phyloP scores from a whole-genome alignment of 2,329 filamentous ascomycete species.

The Westerdykella aurantiaca region DNA sequence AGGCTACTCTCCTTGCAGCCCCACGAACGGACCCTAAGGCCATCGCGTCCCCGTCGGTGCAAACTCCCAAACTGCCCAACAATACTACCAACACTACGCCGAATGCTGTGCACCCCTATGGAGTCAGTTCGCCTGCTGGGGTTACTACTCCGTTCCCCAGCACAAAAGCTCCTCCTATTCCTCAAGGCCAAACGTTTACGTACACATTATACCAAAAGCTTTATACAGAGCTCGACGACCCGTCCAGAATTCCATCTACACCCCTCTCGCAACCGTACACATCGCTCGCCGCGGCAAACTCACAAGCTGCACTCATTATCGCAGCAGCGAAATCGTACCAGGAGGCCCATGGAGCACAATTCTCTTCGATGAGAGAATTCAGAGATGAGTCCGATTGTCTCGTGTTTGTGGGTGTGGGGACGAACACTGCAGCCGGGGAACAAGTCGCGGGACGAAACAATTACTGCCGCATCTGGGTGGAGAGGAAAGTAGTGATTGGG shows the following conservation, averaged over 20 bases:
- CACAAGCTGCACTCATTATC: background rate
- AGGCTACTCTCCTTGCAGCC: no score
- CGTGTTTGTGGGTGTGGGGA: background rate
- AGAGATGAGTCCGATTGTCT: slow-evolving; percentile 1
- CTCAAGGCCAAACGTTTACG: background rate
- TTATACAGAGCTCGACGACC: background rate
- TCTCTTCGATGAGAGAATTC: background rate
- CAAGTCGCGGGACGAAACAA: background rate
- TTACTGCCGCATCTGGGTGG: slow-evolving; percentile 10
- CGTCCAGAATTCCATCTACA: background rate
- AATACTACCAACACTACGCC: background rate
- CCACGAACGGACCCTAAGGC: background rate
- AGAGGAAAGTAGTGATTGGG: slow-evolving; percentile 4
- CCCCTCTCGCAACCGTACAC: background rate
- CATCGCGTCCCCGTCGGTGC: background rate
- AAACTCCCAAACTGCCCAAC: background rate
- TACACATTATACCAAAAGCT: slow-evolving; percentile 1
- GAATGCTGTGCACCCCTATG: background rate
- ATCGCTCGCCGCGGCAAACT: slow-evolving; percentile 1
- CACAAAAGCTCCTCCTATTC: background rate
- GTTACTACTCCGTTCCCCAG: background rate
- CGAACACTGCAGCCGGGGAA: background rate
- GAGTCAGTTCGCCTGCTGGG: background rate
- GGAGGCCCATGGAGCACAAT: background rate
- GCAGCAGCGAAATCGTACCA: background rate